These are phyloP conservation scores for Sugiyamaella pinicola DNA, from an alignment of 1,139 yeast genomes.

Conservation along the genomic window DNA sequence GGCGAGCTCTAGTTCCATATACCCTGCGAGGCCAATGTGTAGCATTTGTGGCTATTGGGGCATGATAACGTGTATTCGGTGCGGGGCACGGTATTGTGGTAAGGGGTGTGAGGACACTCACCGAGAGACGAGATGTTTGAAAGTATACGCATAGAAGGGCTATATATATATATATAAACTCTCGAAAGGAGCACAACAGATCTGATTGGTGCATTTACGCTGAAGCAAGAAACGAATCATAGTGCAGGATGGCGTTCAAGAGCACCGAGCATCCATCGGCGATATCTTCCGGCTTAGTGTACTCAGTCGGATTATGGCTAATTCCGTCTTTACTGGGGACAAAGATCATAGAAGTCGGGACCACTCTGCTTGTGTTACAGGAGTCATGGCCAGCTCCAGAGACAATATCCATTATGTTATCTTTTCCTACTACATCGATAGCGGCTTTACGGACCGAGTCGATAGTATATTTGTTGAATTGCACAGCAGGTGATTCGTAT, in stretches of 20 bases:
- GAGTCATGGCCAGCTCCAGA: slow-evolving; percentile 80
- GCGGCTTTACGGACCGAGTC: slow-evolving; percentile 53
- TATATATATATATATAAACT: neutral
- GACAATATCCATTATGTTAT: slow-evolving; percentile 49
- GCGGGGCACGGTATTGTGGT: slow-evolving; percentile 46
- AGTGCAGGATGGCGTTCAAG: slow-evolving; percentile 58
- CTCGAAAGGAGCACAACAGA: no score
- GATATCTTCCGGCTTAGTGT: slow-evolving; percentile 62
- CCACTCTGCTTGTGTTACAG: slow-evolving; percentile 55
- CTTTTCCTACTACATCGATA: slow-evolving; percentile 55
- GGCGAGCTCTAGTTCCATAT: slow-evolving; percentile 40
- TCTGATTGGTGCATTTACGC: no score
- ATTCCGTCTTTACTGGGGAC: slow-evolving; percentile 71
- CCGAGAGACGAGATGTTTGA: slow-evolving; percentile 46
- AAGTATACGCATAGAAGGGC: slow-evolving; percentile 31
- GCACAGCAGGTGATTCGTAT: slow-evolving; percentile 19
- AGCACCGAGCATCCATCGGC: slow-evolving; percentile 61
- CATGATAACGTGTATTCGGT: slow-evolving; percentile 40
- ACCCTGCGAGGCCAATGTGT: slow-evolving; percentile 44
- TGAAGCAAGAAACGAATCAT: slow-evolving; percentile 48
- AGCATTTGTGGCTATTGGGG: slow-evolving; percentile 50
- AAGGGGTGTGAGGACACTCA: slow-evolving; percentile 44
- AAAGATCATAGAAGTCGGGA: slow-evolving; percentile 75
- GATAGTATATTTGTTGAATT: slow-evolving; percentile 42
- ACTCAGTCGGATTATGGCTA: slow-evolving; percentile 69